Conservation (phyloP, 2,329 filamentous ascomycete genomes). For the Monilinia fructigena region DNA sequence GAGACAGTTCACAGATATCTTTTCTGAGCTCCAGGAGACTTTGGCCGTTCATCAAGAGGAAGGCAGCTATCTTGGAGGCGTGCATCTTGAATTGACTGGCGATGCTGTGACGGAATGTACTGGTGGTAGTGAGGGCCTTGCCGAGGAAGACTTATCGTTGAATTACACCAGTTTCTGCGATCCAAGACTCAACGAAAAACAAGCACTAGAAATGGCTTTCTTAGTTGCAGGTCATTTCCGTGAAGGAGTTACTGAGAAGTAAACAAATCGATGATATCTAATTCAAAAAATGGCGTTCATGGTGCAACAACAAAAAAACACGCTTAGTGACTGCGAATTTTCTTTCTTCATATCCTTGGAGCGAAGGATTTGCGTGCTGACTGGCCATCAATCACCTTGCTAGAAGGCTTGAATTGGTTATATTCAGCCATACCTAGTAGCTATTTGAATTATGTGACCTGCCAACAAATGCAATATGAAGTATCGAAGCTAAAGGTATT, state of each 20-base stretch:
- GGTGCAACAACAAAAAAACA: neutral
- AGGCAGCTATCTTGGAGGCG: conserved; percentile 84
- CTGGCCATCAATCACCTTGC: no score
- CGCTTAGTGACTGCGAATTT: neutral
- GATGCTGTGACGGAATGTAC: conserved; percentile 96
- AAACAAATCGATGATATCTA: neutral
- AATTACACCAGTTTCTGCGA: conserved; percentile 98
- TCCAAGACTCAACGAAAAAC: conserved; percentile 93
- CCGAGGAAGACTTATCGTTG: conserved; percentile 81
- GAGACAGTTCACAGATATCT: conserved; percentile 84
- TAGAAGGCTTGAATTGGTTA: neutral
- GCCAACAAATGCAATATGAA: neutral
- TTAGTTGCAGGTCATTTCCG: conserved; percentile 73
- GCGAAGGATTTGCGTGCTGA: no score
- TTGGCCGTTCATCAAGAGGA: conserved; percentile 80
- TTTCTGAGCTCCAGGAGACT: conserved; percentile 80
- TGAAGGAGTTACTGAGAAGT: conserved; percentile 15
- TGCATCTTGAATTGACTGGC: conserved; percentile 92
- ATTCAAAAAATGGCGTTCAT: neutral
- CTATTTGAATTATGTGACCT: neutral
- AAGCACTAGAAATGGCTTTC: conserved; percentile 92
- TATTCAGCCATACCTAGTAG: neutral
- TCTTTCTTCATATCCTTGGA: neutral
- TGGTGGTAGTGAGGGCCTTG: conserved; percentile 81
- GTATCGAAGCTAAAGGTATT: neutral